Conservation (phyloP, 768 basidiomycete genomes). For the Pleurotus platypus region DNA sequence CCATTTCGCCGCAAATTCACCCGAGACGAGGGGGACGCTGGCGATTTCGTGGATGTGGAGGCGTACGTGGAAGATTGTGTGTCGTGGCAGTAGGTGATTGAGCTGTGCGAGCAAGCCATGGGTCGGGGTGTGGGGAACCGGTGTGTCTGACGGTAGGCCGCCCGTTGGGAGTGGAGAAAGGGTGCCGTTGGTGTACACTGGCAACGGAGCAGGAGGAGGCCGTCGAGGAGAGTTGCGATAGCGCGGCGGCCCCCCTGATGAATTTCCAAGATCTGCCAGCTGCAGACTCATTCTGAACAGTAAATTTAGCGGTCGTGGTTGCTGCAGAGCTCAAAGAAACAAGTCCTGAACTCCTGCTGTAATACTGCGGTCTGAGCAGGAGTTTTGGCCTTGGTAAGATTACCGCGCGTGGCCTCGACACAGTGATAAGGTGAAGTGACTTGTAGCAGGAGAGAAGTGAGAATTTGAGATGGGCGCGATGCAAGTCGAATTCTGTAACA, state of each 20-base stretch:
- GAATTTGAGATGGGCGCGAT: no score
- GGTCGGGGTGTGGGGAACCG: constrained; percentile 6
- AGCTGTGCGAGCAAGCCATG: constrained; percentile 53
- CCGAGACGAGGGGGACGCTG: constrained; percentile 68
- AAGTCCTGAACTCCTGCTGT: background rate
- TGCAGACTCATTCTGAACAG: background rate
- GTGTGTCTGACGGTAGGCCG: background rate
- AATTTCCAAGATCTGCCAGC: background rate
- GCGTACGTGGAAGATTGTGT: constrained; percentile 62
- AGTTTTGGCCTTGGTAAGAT: background rate
- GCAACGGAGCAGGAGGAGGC: constrained; percentile 1
- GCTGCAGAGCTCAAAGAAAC: background rate
- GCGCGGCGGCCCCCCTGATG: background rate
- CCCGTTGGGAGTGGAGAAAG: constrained; percentile 1
- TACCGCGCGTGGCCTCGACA: no score
- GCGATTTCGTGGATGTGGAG: constrained; percentile 64
- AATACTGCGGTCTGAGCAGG: background rate
- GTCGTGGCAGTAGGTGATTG: constrained; percentile 57
- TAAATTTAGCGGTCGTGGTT: background rate
- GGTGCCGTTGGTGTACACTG: background rate
- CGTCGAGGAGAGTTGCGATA: constrained; percentile 1
- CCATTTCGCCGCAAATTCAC: constrained; percentile 70
- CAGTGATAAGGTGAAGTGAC: no score
- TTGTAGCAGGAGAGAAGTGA: no score
- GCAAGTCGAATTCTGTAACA: no score